A percentile compares a stretch with the other conserved stretches of the same genome.
These are phyloP conservation scores for Truncatella angustata DNA, from an alignment of 2,329 filamentous ascomycete genomes.

Conservation along the genomic window DNA sequence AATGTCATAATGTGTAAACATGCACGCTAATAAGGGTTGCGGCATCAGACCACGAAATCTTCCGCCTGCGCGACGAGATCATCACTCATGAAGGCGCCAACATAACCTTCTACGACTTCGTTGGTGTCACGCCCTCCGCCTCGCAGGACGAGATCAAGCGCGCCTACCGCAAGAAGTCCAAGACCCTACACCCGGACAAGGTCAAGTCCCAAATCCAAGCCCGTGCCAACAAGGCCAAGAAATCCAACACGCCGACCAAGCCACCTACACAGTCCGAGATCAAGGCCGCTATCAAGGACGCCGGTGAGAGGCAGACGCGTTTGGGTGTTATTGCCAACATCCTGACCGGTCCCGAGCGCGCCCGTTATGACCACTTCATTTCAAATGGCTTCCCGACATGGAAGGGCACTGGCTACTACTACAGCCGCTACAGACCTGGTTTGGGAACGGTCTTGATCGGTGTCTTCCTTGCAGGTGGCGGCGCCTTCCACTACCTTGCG, in stretches of 20 bases:
- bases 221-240: slow-evolving; percentile 59
- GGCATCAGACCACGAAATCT: slow-evolving; percentile 87
- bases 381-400: slow-evolving; percentile 90
- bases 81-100: slow-evolving; percentile 70
- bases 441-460: slow-evolving; percentile 81
- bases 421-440: slow-evolving; percentile 87
- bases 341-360: slow-evolving; percentile 74
- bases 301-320: slow-evolving; percentile 78
- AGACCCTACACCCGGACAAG: slow-evolving; percentile 89
- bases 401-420: slow-evolving; percentile 99
- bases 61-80: slow-evolving; percentile 89
- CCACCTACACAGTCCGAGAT: slow-evolving; percentile 72
- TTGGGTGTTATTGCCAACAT: slow-evolving; percentile 84
- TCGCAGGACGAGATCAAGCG: slow-evolving; percentile 88
- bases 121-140: slow-evolving; percentile 72
- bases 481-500: slow-evolving; percentile 81
- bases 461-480: slow-evolving; percentile 78
- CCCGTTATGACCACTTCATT: slow-evolving; percentile 93
- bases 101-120: slow-evolving; percentile 91
- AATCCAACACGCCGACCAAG: slow-evolving; percentile 57
- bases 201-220: slow-evolving; percentile 80
- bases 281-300: slow-evolving; percentile 74
- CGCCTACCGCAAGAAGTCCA: slow-evolving; percentile 86
- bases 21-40: slow-evolving; percentile 8
- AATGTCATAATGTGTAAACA: neutral